A percentile compares a stretch with the other conserved stretches of the same genome.
Conservation (phyloP, 768 basidiomycete species). For the Neoboletus magnificus region DNA sequence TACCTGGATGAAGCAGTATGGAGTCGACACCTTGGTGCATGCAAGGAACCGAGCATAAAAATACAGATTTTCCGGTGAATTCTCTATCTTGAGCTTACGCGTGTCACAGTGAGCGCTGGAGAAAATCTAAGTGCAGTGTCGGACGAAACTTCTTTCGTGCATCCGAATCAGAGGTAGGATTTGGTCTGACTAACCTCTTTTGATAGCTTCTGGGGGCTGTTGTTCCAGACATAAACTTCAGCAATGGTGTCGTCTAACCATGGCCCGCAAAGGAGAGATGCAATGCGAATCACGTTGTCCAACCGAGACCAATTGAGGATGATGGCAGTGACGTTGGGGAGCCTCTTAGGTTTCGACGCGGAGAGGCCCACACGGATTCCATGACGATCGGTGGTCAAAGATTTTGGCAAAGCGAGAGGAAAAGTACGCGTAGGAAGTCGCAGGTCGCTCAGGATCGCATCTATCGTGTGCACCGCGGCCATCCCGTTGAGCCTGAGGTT, state of each 20-base stretch:
- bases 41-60: conserved; percentile 63
- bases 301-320: conserved; percentile 69
- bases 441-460: conserved; percentile 12
- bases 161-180: neutral
- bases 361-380: conserved; percentile 15
- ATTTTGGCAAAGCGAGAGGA: conserved; percentile 16
- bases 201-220: conserved; percentile 43
- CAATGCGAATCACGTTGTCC: conserved; percentile 56
- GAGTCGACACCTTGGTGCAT: conserved; percentile 48
- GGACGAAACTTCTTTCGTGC: neutral
- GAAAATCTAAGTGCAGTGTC: conserved; percentile 38
- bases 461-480: conserved; percentile 2
- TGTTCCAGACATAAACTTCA: conserved; percentile 61
- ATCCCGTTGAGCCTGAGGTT: neutral
- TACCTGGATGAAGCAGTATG: conserved; percentile 64
- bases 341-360: neutral
- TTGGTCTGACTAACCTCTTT: conserved; percentile 37
- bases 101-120: conserved; percentile 39
- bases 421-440: conserved; percentile 13
- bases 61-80: conserved; percentile 54
- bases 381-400: neutral
- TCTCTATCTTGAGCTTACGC: conserved; percentile 48
- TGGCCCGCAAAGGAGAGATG: conserved; percentile 47
- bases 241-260: conserved; percentile 45
- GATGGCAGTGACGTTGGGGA: conserved; percentile 51